Evolutionary conservation across 139 green algal genomes (phyloP), one percentile per base, ranked within the genome.

Genomic region (Raphidocelis subcapitata): DNA sequence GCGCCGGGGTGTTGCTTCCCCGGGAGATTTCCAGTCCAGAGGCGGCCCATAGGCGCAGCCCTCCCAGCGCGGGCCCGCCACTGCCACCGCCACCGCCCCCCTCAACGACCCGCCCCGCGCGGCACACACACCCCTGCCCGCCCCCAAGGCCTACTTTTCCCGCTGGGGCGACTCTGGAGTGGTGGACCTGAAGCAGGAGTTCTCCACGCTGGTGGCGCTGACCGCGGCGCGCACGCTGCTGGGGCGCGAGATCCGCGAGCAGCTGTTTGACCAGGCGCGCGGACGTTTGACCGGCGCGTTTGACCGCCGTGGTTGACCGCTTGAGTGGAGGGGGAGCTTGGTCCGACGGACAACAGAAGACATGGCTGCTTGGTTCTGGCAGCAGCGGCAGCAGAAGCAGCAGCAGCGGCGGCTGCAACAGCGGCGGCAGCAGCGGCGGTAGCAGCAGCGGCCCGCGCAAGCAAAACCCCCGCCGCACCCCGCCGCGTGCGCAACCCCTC

Each of bases 191-290:
- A 88, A 87, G 64, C 79, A 97, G 16, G 88, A 89, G 68, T 91
- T 99, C 64, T 81, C 77, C 66, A 84, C 94, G 52, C 89, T 99
- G 23, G 93, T 98, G 81, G 96, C 97, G 36, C 79, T 97, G 37
- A 99, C 96, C 1, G 95, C 95, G 14, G 91, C 86, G 2, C 73
- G 95, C 54, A 97, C 92, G 0, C 84, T 99, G 54, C 83, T 99
- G 69, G 92, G 95, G 8, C 85, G 92, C 3, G 96, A 99, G 85
- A 91, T 99, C 47, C 88, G 96, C 18, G 96, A 99, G 85, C 82
- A 92, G 49, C 89, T 99, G 77, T 97, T 98, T 65, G 88, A 89
- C 61, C 29, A 90, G 75, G 77, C 79, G 60, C 4, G 52, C 32
- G 33, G 26, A 15, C 46, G 15, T 15, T n/a, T n/a, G n/a, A n/a